Evolutionary conservation across 2,329 filamentous ascomycete species (phyloP).

Genomic region (Fusarium caatingaense): DNA sequence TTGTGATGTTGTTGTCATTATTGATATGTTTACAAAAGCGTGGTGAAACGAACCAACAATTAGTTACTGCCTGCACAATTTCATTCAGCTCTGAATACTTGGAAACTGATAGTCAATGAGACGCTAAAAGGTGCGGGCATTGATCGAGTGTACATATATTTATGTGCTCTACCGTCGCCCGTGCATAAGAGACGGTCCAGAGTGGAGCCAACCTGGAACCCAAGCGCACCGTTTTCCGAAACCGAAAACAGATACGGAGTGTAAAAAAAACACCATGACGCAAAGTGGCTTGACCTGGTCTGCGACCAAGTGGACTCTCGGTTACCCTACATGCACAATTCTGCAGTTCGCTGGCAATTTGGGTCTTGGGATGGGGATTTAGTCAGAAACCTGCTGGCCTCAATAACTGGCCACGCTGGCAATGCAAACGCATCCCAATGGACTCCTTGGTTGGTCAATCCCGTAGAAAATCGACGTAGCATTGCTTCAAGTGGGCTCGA

Average conservation of each 20-base stretch:
- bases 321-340: constrained; percentile 39
- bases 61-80: constrained; percentile 12
- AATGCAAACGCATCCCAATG: constrained; percentile 35
- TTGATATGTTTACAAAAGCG: constrained; percentile 5
- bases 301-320: constrained; percentile 38
- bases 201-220: constrained; percentile 23
- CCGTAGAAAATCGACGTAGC: constrained; percentile 10
- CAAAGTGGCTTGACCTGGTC: constrained; percentile 37
- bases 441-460: constrained; percentile 25
- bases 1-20: constrained; percentile 24
- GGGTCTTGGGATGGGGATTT: constrained; percentile 1
- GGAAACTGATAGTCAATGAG: constrained; percentile 5
- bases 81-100: background rate
- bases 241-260: constrained; percentile 19
- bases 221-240: constrained; percentile 40
- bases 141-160: constrained; percentile 18
- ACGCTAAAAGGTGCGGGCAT: constrained; percentile 23
- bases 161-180: constrained; percentile 16
- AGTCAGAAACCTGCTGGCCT: constrained; percentile 36
- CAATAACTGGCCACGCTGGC: constrained; percentile 43
- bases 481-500: constrained; percentile 36
- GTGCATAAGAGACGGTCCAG: constrained; percentile 26
- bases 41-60: constrained; percentile 14
- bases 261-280: constrained; percentile 32
- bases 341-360: constrained; percentile 19